Evolutionary conservation across 164 flowering plant species (phyloP), one percentile per base, ranked within the genome.

Genomic region (Akebia trifoliata): DNA sequence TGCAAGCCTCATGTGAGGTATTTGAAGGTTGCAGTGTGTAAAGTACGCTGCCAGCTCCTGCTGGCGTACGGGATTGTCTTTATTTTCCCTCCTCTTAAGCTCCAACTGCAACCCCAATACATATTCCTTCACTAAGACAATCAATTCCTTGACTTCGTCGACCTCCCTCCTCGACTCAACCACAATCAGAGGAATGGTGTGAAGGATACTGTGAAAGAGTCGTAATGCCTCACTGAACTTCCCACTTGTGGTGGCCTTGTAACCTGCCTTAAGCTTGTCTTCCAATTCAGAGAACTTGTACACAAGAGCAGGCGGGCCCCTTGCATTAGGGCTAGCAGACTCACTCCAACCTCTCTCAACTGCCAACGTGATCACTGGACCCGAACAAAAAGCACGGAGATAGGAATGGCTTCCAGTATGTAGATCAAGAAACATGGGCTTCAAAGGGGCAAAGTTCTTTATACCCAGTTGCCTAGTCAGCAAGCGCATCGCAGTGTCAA

Each of bases 11-110:
- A 73, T 44, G 60, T 66, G 85, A 30, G 58, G 70, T 56, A 54
- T 71, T 67, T 64, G 78, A 66, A 78, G 78, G 49, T 80, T 81
- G 71, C 86, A 72, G 68, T 80, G 85, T 21, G 93, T 86, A 62
- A 86, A 86, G 59, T 83, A 86, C 5, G 93, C 93, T 2, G 89
- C 89, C 15, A 86, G 75, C 60, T 86, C 93, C 68, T 78, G 86
- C 65, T 81, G 86, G 3, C 86, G 82, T 5, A 68, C 66, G 1
- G 69, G 72, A 47, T 81, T 54, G 35, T 73, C 76, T 49, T 54
- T 72, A 12, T 64, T 9, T 57, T 86, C 90, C 56, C 73, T 77
- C 64, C 90, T 77, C 67, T 60, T 76, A 2, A 79, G 69, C 68
- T 81, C 85, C 79, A 81, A 74, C 53, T 64, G 64, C 46, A 74